A percentile compares a stretch with the other conserved stretches of the same genome.
phyloP scores from a whole-genome alignment of 2,329 filamentous ascomycete species.

The Aspergillus calidoustus region DNA sequence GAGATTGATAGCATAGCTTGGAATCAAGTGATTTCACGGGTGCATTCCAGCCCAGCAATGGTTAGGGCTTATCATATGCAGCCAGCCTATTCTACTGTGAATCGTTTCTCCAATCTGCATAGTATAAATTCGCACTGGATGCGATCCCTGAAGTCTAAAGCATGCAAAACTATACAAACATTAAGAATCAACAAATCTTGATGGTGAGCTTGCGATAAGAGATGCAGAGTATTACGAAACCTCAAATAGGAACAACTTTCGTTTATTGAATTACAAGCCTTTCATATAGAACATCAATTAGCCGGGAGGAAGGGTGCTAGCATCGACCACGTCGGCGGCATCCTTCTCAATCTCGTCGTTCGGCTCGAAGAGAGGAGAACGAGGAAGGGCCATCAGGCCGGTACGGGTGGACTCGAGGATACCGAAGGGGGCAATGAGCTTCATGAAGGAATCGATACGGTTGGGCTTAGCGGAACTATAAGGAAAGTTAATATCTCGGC shows the following conservation, averaged over 20 bases:
- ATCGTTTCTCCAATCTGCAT: not conserved
- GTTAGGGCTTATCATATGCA: not conserved
- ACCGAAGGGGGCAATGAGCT: slow-evolving; percentile 90
- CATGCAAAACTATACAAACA: slow-evolving; percentile 1
- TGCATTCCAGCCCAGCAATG: not conserved
- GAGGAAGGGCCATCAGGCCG: slow-evolving; percentile 93
- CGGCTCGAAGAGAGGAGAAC: slow-evolving; percentile 80
- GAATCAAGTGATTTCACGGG: not conserved
- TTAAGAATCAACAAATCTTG: not conserved
- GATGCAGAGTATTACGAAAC: slow-evolving; percentile 9
- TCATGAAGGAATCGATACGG: slow-evolving; percentile 97
- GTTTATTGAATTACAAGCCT: slow-evolving; percentile 26
- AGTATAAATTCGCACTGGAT: not conserved
- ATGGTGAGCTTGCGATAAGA: not conserved
- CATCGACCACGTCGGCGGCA: slow-evolving; percentile 91
- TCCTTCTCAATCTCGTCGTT: slow-evolving; percentile 80
- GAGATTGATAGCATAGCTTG: not conserved
- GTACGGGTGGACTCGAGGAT: slow-evolving; percentile 95
- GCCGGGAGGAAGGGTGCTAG: slow-evolving; percentile 89
- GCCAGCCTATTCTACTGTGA: not conserved
- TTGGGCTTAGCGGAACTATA: slow-evolving; percentile 83
- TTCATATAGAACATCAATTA: slow-evolving; percentile 48
- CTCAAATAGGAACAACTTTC: slow-evolving; percentile 20
- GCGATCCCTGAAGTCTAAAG: slow-evolving; percentile 5
- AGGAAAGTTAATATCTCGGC: slow-evolving; percentile 1